Evolutionary conservation across 202 grass and related monocot genomes (phyloP), one percentile per base, ranked within the genome.

Genomic region (Saccharum hybrid): DNA sequence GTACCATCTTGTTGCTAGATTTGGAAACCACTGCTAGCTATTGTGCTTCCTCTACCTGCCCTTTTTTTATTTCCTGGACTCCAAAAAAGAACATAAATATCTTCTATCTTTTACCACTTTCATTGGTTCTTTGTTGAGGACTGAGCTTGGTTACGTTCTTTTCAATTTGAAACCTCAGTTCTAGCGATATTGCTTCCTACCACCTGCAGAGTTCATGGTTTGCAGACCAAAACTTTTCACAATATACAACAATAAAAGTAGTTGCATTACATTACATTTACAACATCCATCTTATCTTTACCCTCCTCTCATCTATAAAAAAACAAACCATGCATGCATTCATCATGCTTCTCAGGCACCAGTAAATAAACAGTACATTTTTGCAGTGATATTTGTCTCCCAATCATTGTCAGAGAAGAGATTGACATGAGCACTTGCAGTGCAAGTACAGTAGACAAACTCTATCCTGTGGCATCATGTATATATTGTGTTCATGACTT

Each of bases 371-470:
- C 57, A 78, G 67, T 37, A 66, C 46, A 81, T 57, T 68, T 33
- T 41, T 8, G 13, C 56, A 72, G 52, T 63, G 30, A 71, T 80
- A 28, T 30, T 33, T 38, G 3, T 54, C 26, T 68, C 49, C 75
- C 76, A 84, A 78, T 89, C 78, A 89, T 86, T 89, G 66, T 57
- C 42, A 38, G 77, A 78, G 72, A 78, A 77, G 82, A 86, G 34
- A 75, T 78, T 73, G 88, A 49, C 73, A 72, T 46, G 72, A 72
- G 28, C 65, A 33, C 23, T 31, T 18, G 52, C 22, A 33, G 10
- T 52, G 5, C 48, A 28, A 66, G 71, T 46, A 61, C 54, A 68
- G 11, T 48, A 46, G 49, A 72, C 43, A 14, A 74, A 66, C 75
- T 67, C 46, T 4, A 56, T n/a, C 49, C 49, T 51, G 48, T 46